These are phyloP conservation scores for Arthrobotrys sinensis DNA, from an alignment of 2,329 filamentous ascomycete species.

Conservation along the genomic window DNA sequence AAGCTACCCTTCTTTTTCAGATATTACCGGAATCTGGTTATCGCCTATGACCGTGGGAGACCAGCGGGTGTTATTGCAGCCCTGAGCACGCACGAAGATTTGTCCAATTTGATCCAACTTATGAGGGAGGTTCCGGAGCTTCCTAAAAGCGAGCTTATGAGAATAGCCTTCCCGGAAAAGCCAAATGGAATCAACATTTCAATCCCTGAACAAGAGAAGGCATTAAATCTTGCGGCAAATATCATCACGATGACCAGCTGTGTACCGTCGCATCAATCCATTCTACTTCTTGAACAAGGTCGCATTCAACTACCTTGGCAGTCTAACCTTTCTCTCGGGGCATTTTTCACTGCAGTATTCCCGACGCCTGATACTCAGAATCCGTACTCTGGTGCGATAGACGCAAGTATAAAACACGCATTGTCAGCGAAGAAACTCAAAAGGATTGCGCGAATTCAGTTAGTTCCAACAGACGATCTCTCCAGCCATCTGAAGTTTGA, in stretches of 20 bases:
- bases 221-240: constrained; percentile 63
- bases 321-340: constrained; percentile 57
- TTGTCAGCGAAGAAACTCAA: constrained; percentile 63
- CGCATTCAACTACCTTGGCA: constrained; percentile 61
- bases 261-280: constrained; percentile 51
- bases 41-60: constrained; percentile 50
- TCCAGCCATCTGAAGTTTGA: constrained; percentile 65
- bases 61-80: constrained; percentile 38
- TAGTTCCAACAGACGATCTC: constrained; percentile 64
- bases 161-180: constrained; percentile 50
- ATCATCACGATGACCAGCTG: constrained; percentile 64
- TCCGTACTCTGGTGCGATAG: constrained; percentile 38
- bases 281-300: constrained; percentile 62
- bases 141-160: constrained; percentile 53
- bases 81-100: constrained; percentile 62
- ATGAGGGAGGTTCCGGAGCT: constrained; percentile 60
- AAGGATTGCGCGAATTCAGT: constrained; percentile 62
- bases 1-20: constrained; percentile 61
- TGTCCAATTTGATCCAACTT: constrained; percentile 61
- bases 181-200: neutral
- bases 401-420: constrained; percentile 58
- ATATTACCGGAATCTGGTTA: constrained; percentile 59
- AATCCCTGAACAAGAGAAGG: constrained; percentile 60
- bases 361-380: constrained; percentile 60
- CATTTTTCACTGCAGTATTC: constrained; percentile 62